Conservation (phyloP, 1,284 basidiomycete species). For the Singerocomus inundabilis region DNA sequence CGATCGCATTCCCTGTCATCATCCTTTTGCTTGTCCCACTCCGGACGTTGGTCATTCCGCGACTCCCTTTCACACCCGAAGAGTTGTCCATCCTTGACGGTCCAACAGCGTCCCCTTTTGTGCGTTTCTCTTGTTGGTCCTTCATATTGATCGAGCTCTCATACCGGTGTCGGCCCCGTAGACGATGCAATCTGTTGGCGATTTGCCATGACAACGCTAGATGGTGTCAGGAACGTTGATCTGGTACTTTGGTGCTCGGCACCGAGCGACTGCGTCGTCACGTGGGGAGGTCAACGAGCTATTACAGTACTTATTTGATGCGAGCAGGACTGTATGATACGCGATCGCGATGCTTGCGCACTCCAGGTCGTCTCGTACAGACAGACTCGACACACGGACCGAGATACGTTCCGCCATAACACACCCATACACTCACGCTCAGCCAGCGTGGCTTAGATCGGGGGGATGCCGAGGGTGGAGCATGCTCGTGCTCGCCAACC, state of each 20-base stretch:
- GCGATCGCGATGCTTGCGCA: too few relatives aligned
- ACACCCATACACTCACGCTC: too few relatives aligned
- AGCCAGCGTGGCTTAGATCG: too few relatives aligned
- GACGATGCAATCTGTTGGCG: slow-evolving; percentile 61
- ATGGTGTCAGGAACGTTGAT: neutral
- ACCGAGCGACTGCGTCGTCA: neutral
- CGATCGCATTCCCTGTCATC: slow-evolving; percentile 90
- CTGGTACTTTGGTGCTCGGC: neutral
- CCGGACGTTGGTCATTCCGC: slow-evolving; percentile 72
- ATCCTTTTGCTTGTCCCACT: slow-evolving; percentile 88
- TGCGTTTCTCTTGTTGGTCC: slow-evolving; percentile 41
- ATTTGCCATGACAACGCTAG: slow-evolving; percentile 27
- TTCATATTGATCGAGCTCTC: neutral
- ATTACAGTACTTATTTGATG: neutral
- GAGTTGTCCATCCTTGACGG: slow-evolving; percentile 88
- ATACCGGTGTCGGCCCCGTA: slow-evolving; percentile 16
- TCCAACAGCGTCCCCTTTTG: slow-evolving; percentile 80
- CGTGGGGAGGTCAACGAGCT: neutral
- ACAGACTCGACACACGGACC: too few relatives aligned
- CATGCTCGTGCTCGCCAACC: too few relatives aligned
- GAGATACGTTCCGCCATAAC: too few relatives aligned
- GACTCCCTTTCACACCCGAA: slow-evolving; percentile 73
- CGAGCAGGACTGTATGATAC: neutral
- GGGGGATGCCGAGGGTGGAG: too few relatives aligned
- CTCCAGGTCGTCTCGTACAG: too few relatives aligned